Evolutionary conservation across 163 green algal genomes (phyloP), one percentile per base, ranked within the genome.

Genomic region (Scenedesmus sp.): DNA sequence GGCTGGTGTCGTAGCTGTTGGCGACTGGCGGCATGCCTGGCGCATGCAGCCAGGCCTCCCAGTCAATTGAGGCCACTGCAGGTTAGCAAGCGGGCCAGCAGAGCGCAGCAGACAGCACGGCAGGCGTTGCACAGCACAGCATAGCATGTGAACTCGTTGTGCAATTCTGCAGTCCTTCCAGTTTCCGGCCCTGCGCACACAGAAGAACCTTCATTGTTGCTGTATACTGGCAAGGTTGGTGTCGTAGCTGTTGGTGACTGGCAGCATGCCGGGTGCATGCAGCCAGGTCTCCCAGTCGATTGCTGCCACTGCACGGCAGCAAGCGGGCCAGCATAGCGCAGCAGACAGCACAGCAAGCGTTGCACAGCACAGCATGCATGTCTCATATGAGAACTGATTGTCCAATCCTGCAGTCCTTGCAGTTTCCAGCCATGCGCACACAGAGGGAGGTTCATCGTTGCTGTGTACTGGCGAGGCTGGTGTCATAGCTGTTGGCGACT

Each of bases 201-300:
- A n/a, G n/a, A n/a, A n/a, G n/a, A n/a, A n/a, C n/a, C n/a, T n/a
- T n/a, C n/a, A n/a, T n/a, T n/a, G n/a, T n/a, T n/a, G n/a, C n/a
- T n/a, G n/a, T 57, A 81, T 82, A 62, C 96, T 82, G 0, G 93
- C 96, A 70, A 98, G 88, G 3, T 79, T 93, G n/a, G 94, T 95
- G 89, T 99, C 96, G 86, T 98, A 99, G 2, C 82, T 82, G 94
- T 98, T 98, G 18, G 94, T 94, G n/a, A 95, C 94, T 0, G 96
- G 96, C 1, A 97, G 97, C 95, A 98, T 96, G 64, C 97, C 97
- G 82, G 96, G 94, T 0, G 87, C n/a, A 88, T 97, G 94, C 2
- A 97, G 93, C 97, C 97, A 99, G 0, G 95, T 94, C 46, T 98
- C 94, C 97, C 97, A 99, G 90, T 98, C 97, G 20, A 99, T 94